Evolutionary conservation across 192 early-diverging fungal species (phyloP), one percentile per base, ranked within the genome.

Genomic region (Lunasporangiospora selenospora): DNA sequence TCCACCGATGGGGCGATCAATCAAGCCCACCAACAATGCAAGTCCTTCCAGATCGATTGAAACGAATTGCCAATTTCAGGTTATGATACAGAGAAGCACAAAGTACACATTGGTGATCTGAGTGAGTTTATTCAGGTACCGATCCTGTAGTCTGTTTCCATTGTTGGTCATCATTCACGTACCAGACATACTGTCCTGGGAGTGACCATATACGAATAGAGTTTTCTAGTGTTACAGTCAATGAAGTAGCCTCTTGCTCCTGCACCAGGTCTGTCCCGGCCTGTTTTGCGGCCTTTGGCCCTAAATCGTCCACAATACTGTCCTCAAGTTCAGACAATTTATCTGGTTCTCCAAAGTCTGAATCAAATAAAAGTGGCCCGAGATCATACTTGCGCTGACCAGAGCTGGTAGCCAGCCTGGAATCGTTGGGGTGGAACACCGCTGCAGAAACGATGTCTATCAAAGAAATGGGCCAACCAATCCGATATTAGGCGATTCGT

Each of bases 331-430:
- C 37, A n/a, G 45, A 37, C 24, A n/a, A 19, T 11, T 45, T 38
- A 16, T 32, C 24, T 15, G 54, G n/a, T n/a, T n/a, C n/a, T n/a
- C n/a, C 62, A 5, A 53, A 39, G 16, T 51, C 39, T 12, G 60
- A 49, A 46, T 31, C 53, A 31, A 33, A 16, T 13, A 57, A 39
- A 18, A 34, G 23, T 19, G 47, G 29, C 37, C 59, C 43, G 6
- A 73, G 48, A 1, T 73, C 69, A 21, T 73, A 86, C 58, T 80
- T 84, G 21, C 93, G 78, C 57, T 94, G 93, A 0, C 93, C 93
- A 3, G 93, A 92, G 10, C 82, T 82, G 2, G 88, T 85, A 7
- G 85, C 87, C 45, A 94, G 60, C 27, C 90, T 56, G 13, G 89
- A 83, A 29, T 86, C 84, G 18, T 66, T 75, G 26, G 89, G 91